Conservation (phyloP, 1,284 basidiomycete species). For the Afroboletus lepidellus region DNA sequence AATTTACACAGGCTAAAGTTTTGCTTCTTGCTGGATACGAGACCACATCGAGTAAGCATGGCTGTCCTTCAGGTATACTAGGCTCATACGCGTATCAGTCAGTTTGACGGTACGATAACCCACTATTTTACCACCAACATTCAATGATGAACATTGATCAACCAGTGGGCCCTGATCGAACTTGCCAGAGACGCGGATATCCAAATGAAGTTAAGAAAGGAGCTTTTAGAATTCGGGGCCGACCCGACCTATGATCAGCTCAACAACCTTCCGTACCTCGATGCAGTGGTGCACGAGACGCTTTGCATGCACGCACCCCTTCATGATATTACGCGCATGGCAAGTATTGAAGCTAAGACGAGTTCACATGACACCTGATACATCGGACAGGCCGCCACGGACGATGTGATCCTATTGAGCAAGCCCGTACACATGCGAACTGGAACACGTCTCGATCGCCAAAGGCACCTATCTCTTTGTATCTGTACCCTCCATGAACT, state of each 20-base stretch:
- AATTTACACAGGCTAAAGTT: conserved; percentile 23
- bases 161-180: conserved; percentile 34
- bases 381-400: conserved; percentile 40
- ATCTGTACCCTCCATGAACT: conserved; percentile 45
- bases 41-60: conserved; percentile 28
- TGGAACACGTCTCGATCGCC: conserved; percentile 43
- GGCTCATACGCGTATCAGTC: conserved; percentile 10
- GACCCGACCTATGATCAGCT: conserved; percentile 32
- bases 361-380: neutral
- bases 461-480: conserved; percentile 45
- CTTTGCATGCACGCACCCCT: conserved; percentile 22
- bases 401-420: conserved; percentile 54
- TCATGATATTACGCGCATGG: conserved; percentile 41
- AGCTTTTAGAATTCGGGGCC: conserved; percentile 22
- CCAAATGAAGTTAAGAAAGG: conserved; percentile 29
- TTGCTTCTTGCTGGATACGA: conserved; percentile 33
- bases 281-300: conserved; percentile 30
- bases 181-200: conserved; percentile 22
- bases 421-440: conserved; percentile 39
- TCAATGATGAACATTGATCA: neutral
- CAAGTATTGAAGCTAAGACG: conserved; percentile 18
- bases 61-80: neutral
- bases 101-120: conserved; percentile 20
- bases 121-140: neutral
- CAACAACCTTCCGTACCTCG: conserved; percentile 28